Evolutionary conservation across 116 monocot species (phyloP), one percentile per base, ranked within the genome.

Genomic region (Dioscorea cayenensis): DNA sequence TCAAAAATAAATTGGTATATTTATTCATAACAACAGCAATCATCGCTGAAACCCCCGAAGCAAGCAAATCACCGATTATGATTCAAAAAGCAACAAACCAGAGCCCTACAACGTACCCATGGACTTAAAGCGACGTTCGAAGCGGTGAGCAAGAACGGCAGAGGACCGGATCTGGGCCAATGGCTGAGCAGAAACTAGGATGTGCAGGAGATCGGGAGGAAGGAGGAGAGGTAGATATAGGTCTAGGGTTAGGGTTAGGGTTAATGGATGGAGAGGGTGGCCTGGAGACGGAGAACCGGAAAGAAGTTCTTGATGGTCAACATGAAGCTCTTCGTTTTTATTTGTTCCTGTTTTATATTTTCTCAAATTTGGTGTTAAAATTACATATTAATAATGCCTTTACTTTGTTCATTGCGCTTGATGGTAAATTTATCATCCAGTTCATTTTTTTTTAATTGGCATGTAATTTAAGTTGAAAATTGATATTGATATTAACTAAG

Each of bases 51-150:
- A 36, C 1, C 13, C 5, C 13, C 5, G 7, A 27, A 55, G n/a
- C 48, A 28, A 68, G 5, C 19, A 14, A 36, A 27, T 64, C 63
- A 51, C 1, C 22, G 13, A 20, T 12, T 25, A 25, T 25, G 25
- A 25, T 0, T 1, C 25, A 25, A 25, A 25, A 20, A 62, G 23
- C 7, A 62, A 22, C 32, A 32, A 32, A 2, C 32, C 32, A 32
- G 4, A 32, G 4, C 32, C 62, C 12, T 3, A 25, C 25, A 25
- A 23, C 62, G 10, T 22, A 94, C 90, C 87, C 76, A 81, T 82
- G 72, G 88, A 49, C 67, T 88, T 72, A 73, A 88, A 90, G 13
- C 79, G 77, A 23, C 85, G 64, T 65, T 94, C 89, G 73, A 90
- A 94, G 16, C 80, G 73, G 58, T 74, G 80, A 11, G 69, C 65